phyloP scores from a whole-genome alignment of 164 flowering plant genomes.

The Akebia trifoliata region DNA sequence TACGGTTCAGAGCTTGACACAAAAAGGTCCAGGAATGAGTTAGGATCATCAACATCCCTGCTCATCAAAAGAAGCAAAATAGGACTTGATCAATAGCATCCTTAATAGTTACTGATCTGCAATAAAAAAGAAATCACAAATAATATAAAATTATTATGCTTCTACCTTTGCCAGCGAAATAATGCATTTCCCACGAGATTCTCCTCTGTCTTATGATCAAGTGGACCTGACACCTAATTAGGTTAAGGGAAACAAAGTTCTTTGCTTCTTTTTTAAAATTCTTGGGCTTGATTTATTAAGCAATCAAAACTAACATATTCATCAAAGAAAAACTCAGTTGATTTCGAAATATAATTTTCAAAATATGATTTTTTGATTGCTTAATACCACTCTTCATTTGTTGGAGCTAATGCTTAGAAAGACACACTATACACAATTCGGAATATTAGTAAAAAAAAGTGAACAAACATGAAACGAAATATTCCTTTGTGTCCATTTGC shows the following conservation, averaged over 20 bases:
- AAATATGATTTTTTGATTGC: too few species aligned
- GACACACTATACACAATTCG: too few species aligned
- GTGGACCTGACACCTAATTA: constrained; percentile 67
- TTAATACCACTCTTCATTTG: too few species aligned
- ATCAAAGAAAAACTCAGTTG: not conserved
- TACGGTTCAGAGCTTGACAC: constrained; percentile 87
- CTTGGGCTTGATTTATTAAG: too few species aligned
- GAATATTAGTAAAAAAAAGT: too few species aligned
- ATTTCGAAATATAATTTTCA: too few species aligned
- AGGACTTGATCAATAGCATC: not conserved
- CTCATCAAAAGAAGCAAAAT: constrained; percentile 12
- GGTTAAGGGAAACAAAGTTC: constrained; percentile 32
- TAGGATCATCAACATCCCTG: constrained; percentile 86
- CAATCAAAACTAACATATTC: not conserved
- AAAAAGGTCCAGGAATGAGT: constrained; percentile 80
- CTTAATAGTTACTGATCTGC: not conserved
- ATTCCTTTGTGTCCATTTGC: too few species aligned
- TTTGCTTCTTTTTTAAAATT: not conserved
- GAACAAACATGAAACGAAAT: too few species aligned
- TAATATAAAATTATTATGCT: not conserved
- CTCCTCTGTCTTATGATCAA: constrained; percentile 59
- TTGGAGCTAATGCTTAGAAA: too few species aligned
- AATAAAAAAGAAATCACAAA: not conserved
- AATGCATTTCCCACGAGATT: constrained; percentile 61
- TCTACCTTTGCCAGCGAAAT: constrained; percentile 93